Conservation (phyloP, 495 filamentous ascomycete species). For the Cenococcum geophilum region DNA sequence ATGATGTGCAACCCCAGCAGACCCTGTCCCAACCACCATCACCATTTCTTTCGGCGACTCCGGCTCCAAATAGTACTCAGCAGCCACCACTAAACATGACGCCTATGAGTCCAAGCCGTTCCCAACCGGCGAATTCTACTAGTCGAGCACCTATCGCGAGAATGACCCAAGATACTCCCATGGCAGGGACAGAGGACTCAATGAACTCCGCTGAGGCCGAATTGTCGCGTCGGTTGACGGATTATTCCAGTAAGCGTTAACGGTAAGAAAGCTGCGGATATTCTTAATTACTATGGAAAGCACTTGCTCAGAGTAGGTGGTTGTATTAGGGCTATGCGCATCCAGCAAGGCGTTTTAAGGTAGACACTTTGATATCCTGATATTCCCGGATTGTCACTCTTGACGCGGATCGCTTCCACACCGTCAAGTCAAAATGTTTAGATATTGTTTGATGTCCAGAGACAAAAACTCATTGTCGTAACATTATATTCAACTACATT, state of each 20-base stretch:
- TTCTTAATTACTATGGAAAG: too few relatives aligned
- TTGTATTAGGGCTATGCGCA: too few relatives aligned
- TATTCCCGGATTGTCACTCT: too few relatives aligned
- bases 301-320: too few relatives aligned
- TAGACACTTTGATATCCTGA: too few relatives aligned
- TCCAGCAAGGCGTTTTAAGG: too few relatives aligned
- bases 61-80: not conserved
- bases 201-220: not conserved
- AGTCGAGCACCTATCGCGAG: not conserved
- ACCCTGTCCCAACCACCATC: not conserved
- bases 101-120: too few relatives aligned
- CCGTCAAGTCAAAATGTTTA: not conserved
- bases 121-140: not conserved
- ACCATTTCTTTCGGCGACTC: slow-evolving; percentile 3
- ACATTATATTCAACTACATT: not conserved
- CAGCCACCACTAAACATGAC: not conserved
- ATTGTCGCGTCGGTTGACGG: not conserved
- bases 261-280: not conserved
- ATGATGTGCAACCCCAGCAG: not conserved
- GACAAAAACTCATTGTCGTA: not conserved
- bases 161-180: not conserved
- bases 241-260: not conserved
- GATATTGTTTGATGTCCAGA: not conserved
- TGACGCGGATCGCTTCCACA: too few relatives aligned
- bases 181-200: not conserved